A percentile compares a stretch with the other conserved stretches of the same genome.
Evolutionary conservation across 2,329 filamentous ascomycete genomes (phyloP).

Genomic region (Fusarium subglutinans): DNA sequence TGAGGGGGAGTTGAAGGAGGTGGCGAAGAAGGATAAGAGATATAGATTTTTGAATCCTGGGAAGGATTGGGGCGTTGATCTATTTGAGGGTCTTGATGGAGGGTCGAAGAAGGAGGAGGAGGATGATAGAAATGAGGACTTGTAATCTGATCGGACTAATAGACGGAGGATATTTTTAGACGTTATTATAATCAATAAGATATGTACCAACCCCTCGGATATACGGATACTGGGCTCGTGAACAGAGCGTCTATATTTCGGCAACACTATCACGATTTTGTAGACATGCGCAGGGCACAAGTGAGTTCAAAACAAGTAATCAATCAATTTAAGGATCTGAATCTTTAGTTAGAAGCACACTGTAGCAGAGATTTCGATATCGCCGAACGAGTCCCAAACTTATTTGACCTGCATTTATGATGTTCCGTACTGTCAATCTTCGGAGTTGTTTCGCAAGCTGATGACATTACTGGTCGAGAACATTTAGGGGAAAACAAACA

Average conservation of each 20-base stretch:
- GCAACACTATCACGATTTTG: fast-evolving
- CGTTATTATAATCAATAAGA: not conserved
- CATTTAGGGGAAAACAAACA: fast-evolving
- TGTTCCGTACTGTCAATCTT: fast-evolving
- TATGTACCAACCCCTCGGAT: not conserved
- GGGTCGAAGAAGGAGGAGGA: conserved; percentile 35
- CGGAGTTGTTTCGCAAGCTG: fast-evolving
- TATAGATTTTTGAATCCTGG: conserved; percentile 51
- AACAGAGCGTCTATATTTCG: not conserved
- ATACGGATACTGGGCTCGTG: not conserved
- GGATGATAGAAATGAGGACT: conserved; percentile 10
- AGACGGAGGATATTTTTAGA: not conserved
- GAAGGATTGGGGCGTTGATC: conserved; percentile 49
- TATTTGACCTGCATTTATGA: fast-evolving
- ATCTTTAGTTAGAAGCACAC: fast-evolving
- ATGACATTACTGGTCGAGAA: not conserved
- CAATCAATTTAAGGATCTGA: fast-evolving
- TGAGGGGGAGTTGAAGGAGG: conserved; percentile 46
- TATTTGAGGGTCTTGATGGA: conserved; percentile 53
- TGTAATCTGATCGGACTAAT: not conserved
- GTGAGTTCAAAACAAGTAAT: fast-evolving
- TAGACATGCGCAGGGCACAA: fast-evolving
- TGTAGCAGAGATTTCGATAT: fast-evolving
- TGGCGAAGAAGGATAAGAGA: conserved; percentile 44
- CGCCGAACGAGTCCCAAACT: fast-evolving